Conservation (phyloP, 2,329 filamentous ascomycete genomes). For the Chaetomiaceae sp. region DNA sequence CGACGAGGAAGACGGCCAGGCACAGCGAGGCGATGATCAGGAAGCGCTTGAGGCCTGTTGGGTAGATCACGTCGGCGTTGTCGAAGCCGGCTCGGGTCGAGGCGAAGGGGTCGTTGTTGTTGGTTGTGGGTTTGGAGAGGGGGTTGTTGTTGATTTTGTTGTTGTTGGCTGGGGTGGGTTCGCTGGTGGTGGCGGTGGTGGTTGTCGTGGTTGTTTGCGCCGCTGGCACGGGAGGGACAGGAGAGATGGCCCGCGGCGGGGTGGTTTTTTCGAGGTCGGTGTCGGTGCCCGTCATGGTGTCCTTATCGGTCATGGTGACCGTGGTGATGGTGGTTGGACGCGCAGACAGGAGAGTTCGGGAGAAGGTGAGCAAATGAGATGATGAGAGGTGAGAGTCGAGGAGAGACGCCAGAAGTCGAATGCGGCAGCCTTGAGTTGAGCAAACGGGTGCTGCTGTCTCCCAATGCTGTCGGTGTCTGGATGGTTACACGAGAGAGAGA, state of each 20-base stretch:
- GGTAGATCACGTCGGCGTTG: conserved; percentile 31
- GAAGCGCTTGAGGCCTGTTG: conserved; percentile 33
- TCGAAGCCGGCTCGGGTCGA: conserved; percentile 2
- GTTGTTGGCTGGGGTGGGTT: background rate
- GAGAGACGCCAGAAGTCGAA: too few relatives aligned
- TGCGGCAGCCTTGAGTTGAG: too few relatives aligned
- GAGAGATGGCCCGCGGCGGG: background rate
- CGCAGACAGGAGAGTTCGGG: background rate
- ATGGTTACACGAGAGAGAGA: too few relatives aligned
- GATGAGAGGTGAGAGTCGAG: too few relatives aligned
- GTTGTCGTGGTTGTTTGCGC: background rate
- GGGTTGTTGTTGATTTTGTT: background rate
- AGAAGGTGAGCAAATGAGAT: too few relatives aligned
- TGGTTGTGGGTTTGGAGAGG: background rate
- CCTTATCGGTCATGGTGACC: conserved; percentile 11
- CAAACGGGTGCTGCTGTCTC: too few relatives aligned
- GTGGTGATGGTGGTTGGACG: background rate
- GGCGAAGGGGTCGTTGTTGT: conserved; percentile 1
- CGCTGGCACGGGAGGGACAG: background rate
- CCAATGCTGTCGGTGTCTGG: too few relatives aligned
- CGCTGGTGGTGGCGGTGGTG: background rate
- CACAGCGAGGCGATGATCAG: conserved; percentile 41
- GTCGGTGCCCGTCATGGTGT: conserved; percentile 15
- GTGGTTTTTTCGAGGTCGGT: conserved; percentile 14
- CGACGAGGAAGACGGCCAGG: conserved; percentile 43